Evolutionary conservation across 164 flowering plant genomes (phyloP).

Genomic region (Stephania japonica): DNA sequence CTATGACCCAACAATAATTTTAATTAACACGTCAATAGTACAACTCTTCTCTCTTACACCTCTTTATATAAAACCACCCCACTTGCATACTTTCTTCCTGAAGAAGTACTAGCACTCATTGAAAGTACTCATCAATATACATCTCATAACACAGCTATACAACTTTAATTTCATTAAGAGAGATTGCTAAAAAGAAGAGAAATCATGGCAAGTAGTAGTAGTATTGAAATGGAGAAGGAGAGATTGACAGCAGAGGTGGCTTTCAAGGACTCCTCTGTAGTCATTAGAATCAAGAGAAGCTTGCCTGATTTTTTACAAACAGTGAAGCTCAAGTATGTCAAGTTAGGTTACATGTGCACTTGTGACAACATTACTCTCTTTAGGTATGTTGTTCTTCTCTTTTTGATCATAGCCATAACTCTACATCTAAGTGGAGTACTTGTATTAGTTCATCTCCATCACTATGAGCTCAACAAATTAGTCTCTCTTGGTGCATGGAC

Average conservation of each 20-base stretch:
- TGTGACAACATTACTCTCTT: slow-evolving; percentile 34
- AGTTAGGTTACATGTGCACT: slow-evolving; percentile 51
- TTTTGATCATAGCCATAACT: slow-evolving; percentile 27
- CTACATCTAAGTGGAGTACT: too few species aligned
- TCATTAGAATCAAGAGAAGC: slow-evolving; percentile 59
- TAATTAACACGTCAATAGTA: background rate
- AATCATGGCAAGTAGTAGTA: slow-evolving; percentile 15
- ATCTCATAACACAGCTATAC: too few species aligned
- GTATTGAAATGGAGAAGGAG: slow-evolving; percentile 67
- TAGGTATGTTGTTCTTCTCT: slow-evolving; percentile 17
- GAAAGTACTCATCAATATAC: too few species aligned
- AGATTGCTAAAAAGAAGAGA: background rate
- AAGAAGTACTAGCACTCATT: too few species aligned
- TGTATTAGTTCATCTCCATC: too few species aligned
- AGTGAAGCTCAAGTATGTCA: slow-evolving; percentile 86
- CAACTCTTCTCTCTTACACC: background rate
- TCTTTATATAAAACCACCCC: background rate
- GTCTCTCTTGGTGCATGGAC: too few species aligned
- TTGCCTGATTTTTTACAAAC: slow-evolving; percentile 60
- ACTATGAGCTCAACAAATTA: too few species aligned
- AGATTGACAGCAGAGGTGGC: slow-evolving; percentile 79
- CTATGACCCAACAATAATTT: background rate
- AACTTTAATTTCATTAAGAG: too few species aligned
- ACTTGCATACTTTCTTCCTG: background rate
- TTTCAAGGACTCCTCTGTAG: slow-evolving; percentile 59